Conservation (phyloP, 306 rosid genomes). For the Lathyrus sativus region DNA sequence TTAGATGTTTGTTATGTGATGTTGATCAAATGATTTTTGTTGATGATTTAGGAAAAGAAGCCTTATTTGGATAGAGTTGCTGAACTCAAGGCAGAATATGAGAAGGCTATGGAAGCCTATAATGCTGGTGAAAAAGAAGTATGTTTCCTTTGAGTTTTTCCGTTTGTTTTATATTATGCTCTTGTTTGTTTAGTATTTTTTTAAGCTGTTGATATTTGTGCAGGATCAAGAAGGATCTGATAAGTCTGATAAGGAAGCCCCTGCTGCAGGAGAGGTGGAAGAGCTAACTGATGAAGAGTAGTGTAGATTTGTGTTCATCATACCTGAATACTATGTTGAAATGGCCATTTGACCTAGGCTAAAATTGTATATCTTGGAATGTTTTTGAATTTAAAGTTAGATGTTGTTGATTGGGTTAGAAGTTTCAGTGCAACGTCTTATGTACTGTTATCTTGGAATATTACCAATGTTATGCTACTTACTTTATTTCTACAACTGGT, state of each 20-base stretch:
- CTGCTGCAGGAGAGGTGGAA: slow-evolving; percentile 41
- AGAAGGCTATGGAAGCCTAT: slow-evolving; percentile 52
- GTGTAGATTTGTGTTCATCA: background rate
- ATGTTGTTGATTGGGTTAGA: background rate
- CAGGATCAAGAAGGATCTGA: slow-evolving; percentile 61
- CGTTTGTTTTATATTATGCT: background rate
- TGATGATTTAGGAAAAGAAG: slow-evolving; percentile 68
- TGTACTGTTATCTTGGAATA: slow-evolving; percentile 11
- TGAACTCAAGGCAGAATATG: slow-evolving; percentile 73
- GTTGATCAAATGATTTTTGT: background rate
- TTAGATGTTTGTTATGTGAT: background rate
- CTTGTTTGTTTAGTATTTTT: background rate
- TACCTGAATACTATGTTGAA: background rate
- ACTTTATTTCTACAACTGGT: background rate
- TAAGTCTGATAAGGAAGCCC: slow-evolving; percentile 40
- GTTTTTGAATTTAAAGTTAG: slow-evolving; percentile 15
- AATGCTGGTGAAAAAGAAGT: slow-evolving; percentile 55
- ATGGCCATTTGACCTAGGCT: background rate
- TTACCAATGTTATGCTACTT: slow-evolving; percentile 3
- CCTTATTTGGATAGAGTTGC: slow-evolving; percentile 67
- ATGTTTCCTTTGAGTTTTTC: slow-evolving; percentile 2
- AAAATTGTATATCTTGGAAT: slow-evolving; percentile 44
- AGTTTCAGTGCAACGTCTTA: slow-evolving; percentile 18
- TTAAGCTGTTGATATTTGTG: background rate
- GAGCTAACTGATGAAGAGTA: slow-evolving; percentile 64